A percentile compares a stretch with the other conserved stretches of the same genome.
Evolutionary conservation across 345 rosid species (phyloP).

Genomic region (Reutealis trisperma): DNA sequence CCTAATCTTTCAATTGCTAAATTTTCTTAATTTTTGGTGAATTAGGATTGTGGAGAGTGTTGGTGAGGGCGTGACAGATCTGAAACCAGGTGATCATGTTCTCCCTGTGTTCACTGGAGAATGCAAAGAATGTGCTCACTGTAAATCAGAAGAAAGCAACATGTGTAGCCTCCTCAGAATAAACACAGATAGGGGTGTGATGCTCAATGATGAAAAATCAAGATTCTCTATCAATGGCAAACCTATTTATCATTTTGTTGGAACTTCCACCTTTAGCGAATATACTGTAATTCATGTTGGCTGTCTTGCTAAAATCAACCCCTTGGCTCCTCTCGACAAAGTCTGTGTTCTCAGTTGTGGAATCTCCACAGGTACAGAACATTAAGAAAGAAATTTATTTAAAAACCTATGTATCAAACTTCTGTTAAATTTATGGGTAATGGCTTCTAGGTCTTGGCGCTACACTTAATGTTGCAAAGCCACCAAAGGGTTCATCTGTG

Average conservation of each 20-base stretch:
- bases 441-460: slow-evolving; percentile 38
- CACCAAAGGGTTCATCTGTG: slow-evolving; percentile 34
- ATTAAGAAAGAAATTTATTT: too few relatives aligned
- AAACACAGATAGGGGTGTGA: slow-evolving; percentile 40
- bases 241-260: slow-evolving; percentile 45
- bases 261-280: slow-evolving; percentile 44
- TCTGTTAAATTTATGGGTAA: neutral
- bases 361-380: slow-evolving; percentile 34
- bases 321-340: slow-evolving; percentile 43
- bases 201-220: slow-evolving; percentile 40
- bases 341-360: slow-evolving; percentile 45
- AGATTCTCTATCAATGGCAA: slow-evolving; percentile 45
- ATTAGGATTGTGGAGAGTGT: slow-evolving; percentile 45
- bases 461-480: slow-evolving; percentile 45
- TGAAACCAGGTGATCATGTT: slow-evolving; percentile 44
- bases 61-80: slow-evolving; percentile 40
- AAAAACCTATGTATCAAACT: neutral
- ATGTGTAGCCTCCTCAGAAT: slow-evolving; percentile 42
- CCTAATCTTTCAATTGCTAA: too few relatives aligned
- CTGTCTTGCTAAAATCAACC: slow-evolving; percentile 40
- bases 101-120: slow-evolving; percentile 50
- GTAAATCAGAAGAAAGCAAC: slow-evolving; percentile 40
- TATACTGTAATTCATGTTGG: slow-evolving; percentile 41
- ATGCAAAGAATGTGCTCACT: slow-evolving; percentile 37
- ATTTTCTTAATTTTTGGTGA: neutral